Conservation (phyloP, 805 yeast species). For the Myxozyma melibiosi region DNA sequence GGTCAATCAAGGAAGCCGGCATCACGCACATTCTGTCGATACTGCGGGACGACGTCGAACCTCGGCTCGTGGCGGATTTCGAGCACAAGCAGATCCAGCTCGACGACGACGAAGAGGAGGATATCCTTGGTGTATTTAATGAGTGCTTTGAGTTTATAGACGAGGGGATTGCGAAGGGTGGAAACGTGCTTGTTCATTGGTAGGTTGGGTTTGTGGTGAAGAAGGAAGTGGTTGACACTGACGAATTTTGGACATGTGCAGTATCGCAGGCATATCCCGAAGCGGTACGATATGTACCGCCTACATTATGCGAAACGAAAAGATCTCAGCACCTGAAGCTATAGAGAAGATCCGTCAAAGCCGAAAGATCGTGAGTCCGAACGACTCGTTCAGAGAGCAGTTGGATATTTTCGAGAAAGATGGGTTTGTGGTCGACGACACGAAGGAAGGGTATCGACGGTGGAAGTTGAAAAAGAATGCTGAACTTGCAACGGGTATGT, state of each 20-base stretch:
- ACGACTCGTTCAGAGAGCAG: constrained; percentile 73
- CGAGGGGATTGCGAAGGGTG: constrained; percentile 46
- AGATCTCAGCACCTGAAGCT: constrained; percentile 61
- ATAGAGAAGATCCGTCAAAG: constrained; percentile 73
- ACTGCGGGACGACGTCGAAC: constrained; percentile 64
- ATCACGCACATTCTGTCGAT: constrained; percentile 76
- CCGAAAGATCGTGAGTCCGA: constrained; percentile 65
- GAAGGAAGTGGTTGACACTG: constrained; percentile 38
- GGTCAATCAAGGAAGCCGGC: constrained; percentile 54
- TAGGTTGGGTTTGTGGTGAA: constrained; percentile 41
- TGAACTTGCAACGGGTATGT: constrained; percentile 39
- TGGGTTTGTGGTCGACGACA: constrained; percentile 40
- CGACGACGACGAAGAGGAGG: constrained; percentile 69
- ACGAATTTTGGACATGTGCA: constrained; percentile 57
- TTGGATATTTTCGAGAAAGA: constrained; percentile 60
- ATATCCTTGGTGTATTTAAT: constrained; percentile 65
- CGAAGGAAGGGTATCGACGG: constrained; percentile 45
- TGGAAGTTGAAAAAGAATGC: constrained; percentile 43
- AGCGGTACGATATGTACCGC: constrained; percentile 86
- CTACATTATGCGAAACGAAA: constrained; percentile 79
- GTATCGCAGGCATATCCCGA: constrained; percentile 92
- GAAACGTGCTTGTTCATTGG: constrained; percentile 47
- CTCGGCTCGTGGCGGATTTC: constrained; percentile 51
- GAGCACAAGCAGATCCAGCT: constrained; percentile 56
- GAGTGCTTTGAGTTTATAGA: constrained; percentile 68